Evolutionary conservation across 345 rosid genomes (phyloP), one percentile per base, ranked within the genome.

Genomic region (Abelmoschus esculentus): DNA sequence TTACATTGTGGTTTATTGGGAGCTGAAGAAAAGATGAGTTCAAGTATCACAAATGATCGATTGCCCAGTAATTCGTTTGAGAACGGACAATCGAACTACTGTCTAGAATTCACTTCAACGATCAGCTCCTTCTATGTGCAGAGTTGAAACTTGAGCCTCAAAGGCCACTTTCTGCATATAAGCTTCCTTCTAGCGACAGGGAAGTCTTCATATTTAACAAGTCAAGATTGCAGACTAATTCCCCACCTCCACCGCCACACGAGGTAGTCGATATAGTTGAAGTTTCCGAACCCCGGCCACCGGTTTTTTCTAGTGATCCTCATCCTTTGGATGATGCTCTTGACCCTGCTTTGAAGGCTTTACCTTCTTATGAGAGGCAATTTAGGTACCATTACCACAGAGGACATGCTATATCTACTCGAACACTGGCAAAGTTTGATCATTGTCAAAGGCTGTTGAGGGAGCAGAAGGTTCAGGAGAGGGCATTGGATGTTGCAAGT

Each of bases 261-360:
- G 98, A 96, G 78, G 81, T 84, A 74, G 79, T 86, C 49, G 82
- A 83, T 66, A 50, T 82, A 3, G 76, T 67, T 15, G 98, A 87
- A 55, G 77, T 83, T 71, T 64, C 83, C 5, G 93, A 86, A 32
- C 91, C 95, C 71, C 80, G 79, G 11, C 69, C 80, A 1, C 88
- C 86, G 0, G 81, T 83, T 50, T 66, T 84, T 3, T 60, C 80
- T 2, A 83, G 77, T 32, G 86, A 86, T 7, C 90, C 88, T 15
- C 97, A 92, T 76, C 95, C 97, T 66, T 74, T 87, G 72, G 99
- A 90, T 60, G 95, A 92, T 80, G 92, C 92, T 36, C 67, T 83
- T 0, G 99, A 96, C 75, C 99, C 98, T 42, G 98, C 98, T 64
- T 75, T 96, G 80, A 96, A 89, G 86, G 97, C 97, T 31, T 78